Conservation (phyloP, 305 asterid species). For the Fraxinus velutina region DNA sequence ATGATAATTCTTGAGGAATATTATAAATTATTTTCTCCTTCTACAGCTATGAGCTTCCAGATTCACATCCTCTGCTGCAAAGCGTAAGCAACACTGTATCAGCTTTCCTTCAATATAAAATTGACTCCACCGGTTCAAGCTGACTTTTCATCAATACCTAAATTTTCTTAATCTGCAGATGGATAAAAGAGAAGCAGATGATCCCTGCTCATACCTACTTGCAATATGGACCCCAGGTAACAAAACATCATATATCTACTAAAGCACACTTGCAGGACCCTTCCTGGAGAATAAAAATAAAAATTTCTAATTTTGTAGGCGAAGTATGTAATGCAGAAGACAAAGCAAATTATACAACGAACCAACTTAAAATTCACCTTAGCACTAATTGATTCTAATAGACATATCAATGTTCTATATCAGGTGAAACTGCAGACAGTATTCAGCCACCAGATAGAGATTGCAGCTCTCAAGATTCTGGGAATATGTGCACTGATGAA, state of each 20-base stretch:
- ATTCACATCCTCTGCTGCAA: conserved; percentile 75
- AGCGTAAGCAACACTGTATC: conserved; percentile 54
- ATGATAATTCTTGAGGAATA: conserved; percentile 11
- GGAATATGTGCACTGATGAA: conserved; percentile 58
- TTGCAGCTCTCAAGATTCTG: conserved; percentile 63
- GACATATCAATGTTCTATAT: conserved; percentile 22
- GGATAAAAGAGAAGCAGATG: conserved; percentile 90
- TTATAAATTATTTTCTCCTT: conserved; percentile 31
- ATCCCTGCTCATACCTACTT: conserved; percentile 85
- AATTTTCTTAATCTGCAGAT: conserved; percentile 49
- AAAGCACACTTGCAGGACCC: neutral
- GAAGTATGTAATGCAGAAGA: neutral
- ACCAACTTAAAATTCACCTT: conserved; percentile 2
- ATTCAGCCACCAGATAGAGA: conserved; percentile 74
- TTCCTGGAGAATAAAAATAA: conserved; percentile 10
- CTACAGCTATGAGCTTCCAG: conserved; percentile 91
- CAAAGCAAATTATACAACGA: conserved; percentile 5
- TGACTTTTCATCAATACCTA: conserved; percentile 19
- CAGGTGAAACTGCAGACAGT: conserved; percentile 88
- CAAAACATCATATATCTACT: neutral
- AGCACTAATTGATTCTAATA: conserved; percentile 19
- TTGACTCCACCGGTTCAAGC: conserved; percentile 12
- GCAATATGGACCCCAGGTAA: conserved; percentile 80
- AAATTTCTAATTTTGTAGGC: neutral
- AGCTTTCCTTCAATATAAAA: conserved; percentile 18